phyloP scores from a whole-genome alignment of 441 rosid species.

The Brassica hybrid region DNA sequence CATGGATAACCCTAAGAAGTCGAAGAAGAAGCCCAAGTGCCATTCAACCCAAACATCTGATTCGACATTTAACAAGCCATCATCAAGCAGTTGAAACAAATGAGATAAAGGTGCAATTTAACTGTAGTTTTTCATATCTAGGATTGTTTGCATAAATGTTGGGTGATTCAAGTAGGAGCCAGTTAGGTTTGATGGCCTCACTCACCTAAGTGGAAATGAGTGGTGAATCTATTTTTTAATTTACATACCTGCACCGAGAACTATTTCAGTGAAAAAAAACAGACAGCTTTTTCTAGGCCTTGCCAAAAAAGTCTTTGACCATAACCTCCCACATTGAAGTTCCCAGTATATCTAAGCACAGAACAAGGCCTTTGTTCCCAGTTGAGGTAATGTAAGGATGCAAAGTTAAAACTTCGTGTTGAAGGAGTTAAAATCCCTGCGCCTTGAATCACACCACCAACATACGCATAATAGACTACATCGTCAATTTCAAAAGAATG shows the following conservation, averaged over 20 bases:
- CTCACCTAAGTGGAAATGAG: neutral
- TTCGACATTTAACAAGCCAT: conserved; percentile 23
- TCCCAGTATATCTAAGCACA: conserved; percentile 38
- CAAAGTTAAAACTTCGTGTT: too few species aligned
- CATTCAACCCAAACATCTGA: conserved; percentile 15
- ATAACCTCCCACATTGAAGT: conserved; percentile 51
- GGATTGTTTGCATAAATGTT: neutral
- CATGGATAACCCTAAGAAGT: conserved; percentile 52
- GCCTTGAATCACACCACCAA: neutral
- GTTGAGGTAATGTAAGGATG: too few species aligned
- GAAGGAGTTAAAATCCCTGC: neutral
- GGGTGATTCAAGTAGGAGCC: neutral
- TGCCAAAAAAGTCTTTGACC: conserved; percentile 37
- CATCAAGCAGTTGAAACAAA: conserved; percentile 15
- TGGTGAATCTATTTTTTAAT: neutral
- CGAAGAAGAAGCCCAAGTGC: conserved; percentile 43
- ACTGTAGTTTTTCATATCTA: conserved; percentile 1
- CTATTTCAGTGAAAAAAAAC: too few species aligned
- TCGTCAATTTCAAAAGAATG: too few species aligned
- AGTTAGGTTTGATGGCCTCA: neutral
- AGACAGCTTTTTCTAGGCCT: too few species aligned
- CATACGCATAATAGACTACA: neutral
- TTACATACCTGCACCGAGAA: neutral
- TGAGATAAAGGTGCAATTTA: neutral
- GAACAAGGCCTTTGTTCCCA: too few species aligned